Conservation (phyloP, 352 stramenopile genomes). For the Phytophthora podocarpi region DNA sequence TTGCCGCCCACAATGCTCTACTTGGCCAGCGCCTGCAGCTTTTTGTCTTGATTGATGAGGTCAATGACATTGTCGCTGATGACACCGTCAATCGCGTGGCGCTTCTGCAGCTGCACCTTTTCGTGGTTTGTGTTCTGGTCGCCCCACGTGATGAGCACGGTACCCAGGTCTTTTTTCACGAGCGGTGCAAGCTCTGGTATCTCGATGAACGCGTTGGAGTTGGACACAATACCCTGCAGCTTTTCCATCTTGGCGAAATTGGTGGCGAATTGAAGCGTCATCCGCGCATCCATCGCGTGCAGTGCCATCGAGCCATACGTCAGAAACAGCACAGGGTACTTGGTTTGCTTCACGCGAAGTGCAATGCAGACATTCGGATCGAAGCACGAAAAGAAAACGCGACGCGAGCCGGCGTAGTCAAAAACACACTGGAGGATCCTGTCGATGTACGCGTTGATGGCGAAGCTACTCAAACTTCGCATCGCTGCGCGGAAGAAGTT, state of each 20-base stretch:
- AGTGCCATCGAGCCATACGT: conserved; percentile 65
- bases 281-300: conserved; percentile 49
- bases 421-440: conserved; percentile 76
- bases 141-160: conserved; percentile 73
- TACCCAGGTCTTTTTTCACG: conserved; percentile 48
- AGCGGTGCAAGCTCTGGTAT: conserved; percentile 52
- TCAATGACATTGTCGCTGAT: conserved; percentile 88
- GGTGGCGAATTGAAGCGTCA: conserved; percentile 70
- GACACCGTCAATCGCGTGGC: conserved; percentile 67
- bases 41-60: conserved; percentile 61
- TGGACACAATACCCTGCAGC: conserved; percentile 74
- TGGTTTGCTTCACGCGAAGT: conserved; percentile 71
- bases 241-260: conserved; percentile 69
- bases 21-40: conserved; percentile 23
- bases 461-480: conserved; percentile 57
- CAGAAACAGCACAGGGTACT: conserved; percentile 79
- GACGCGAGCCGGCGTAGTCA: conserved; percentile 55
- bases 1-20: conserved; percentile 2
- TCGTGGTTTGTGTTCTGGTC: conserved; percentile 82
- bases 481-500: conserved; percentile 43
- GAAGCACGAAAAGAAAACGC: conserved; percentile 88
- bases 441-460: conserved; percentile 80
- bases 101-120: conserved; percentile 75
- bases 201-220: conserved; percentile 71
- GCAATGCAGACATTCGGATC: conserved; percentile 70